Evolutionary conservation across 106 monocot genomes (phyloP), one percentile per base, ranked within the genome.

Genomic region (Chionographis japonica): DNA sequence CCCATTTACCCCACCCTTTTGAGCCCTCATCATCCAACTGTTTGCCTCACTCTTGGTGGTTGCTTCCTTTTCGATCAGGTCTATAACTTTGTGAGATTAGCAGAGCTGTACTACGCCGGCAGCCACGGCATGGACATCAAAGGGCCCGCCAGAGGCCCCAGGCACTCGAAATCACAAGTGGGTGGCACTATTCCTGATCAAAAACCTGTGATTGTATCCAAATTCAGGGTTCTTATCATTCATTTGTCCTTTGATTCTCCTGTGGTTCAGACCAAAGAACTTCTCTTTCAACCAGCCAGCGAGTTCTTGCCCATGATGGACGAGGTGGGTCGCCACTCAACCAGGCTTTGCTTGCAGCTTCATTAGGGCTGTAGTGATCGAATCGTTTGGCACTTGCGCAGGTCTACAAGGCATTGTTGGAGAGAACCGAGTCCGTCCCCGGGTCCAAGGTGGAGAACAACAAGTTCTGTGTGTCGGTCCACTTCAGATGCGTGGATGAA

Each of bases 41-140:
- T 64, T 13, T 13, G 5, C 5, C 12, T 65, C 12, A 36, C 17
- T 36, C 18, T 10, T 19, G 14, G 3, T 55, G n/a, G 18, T 49
- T 69, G 57, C 56, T 54, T 40, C 6, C 1, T 43, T 9, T 60
- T 37, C 4, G 14, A 19, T 12, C 40, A 75, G 88, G 88, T 88
- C 37, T 88, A 69, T 53, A 70, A 69, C 66, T 91, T 91, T 53
- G 91, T 91, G 8, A 20, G 70, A 42, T 56, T 87, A 18, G 69
- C 61, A 9, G 91, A 91, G 77, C 60, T 91, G 53, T 91, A 87
- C 79, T 91, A 91, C 54, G 91, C 91, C 2, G 91, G 91, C 2
- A 91, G 91, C 76, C 91, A 91, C 70, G 91, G 91, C 4, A 87
- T 91, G 91, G 91, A 91, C 79, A 91, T 91, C 40, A 72, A 79